Percentiles rank a stretch among this genome's conserved stretches.
Conservation (phyloP, 768 basidiomycete genomes). For the Boletus tomentosulus region DNA sequence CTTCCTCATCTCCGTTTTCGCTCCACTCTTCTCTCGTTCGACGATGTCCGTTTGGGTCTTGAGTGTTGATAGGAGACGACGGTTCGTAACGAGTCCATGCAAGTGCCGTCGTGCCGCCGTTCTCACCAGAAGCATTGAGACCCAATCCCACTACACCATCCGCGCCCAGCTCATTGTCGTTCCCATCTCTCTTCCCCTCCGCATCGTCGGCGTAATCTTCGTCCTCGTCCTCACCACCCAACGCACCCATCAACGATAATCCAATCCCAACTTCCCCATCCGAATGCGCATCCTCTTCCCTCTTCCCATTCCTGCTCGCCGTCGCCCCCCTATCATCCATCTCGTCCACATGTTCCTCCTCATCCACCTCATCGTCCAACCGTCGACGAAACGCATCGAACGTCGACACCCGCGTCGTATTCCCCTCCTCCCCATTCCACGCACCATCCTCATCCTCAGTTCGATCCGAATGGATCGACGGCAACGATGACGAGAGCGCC, state of each 20-base stretch:
- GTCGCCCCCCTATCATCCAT: no score
- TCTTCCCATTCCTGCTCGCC: no score
- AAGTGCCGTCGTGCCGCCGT: no score
- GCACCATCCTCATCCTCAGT: background rate
- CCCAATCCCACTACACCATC: background rate
- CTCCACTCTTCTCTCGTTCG: background rate
- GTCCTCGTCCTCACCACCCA: slow-evolving; percentile 30
- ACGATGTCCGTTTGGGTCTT: background rate
- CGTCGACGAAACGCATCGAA: slow-evolving; percentile 24
- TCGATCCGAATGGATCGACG: no score
- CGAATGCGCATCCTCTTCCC: slow-evolving; percentile 33
- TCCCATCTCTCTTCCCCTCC: background rate
- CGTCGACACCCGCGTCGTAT: slow-evolving; percentile 23
- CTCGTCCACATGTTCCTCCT: no score
- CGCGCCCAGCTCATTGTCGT: background rate
- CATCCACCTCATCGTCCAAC: no score
- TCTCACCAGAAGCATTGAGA: background rate
- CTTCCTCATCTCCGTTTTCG: slow-evolving; percentile 1
- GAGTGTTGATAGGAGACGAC: slow-evolving; percentile 12
- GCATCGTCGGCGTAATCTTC: no score
- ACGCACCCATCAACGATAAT: slow-evolving; percentile 57
- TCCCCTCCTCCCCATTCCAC: slow-evolving; percentile 9
- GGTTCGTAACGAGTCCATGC: slow-evolving; percentile 31
- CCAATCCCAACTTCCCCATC: slow-evolving; percentile 70
- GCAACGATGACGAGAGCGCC: slow-evolving; percentile 9